Conservation (phyloP, 495 filamentous ascomycete genomes). For the Xylaria castorea region DNA sequence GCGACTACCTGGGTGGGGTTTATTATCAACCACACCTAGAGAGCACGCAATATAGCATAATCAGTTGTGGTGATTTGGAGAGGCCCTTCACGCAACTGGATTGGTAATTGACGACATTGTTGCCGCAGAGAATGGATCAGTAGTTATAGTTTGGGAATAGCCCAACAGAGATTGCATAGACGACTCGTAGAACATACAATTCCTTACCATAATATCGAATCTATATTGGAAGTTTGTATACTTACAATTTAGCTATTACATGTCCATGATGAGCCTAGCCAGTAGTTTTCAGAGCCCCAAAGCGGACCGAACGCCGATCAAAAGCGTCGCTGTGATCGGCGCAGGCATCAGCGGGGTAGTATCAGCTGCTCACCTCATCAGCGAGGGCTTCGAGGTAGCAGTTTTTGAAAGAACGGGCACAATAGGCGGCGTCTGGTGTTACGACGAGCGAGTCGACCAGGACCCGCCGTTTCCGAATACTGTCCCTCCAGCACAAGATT, state of each 20-base stretch:
- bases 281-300: neutral
- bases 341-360: conserved; percentile 73
- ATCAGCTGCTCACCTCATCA: conserved; percentile 66
- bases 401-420: conserved; percentile 68
- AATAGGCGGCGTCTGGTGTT: conserved; percentile 71
- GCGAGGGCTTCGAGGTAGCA: conserved; percentile 63
- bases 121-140: neutral
- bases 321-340: conserved; percentile 69
- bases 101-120: conserved; percentile 15
- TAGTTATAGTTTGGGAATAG: neutral
- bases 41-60: conserved; percentile 28
- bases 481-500: conserved; percentile 46
- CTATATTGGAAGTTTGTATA: neutral
- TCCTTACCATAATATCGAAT: neutral
- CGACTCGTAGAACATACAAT: neutral
- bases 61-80: conserved; percentile 3
- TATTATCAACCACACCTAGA: neutral
- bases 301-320: conserved; percentile 37
- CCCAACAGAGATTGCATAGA: neutral
- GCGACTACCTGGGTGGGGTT: neutral
- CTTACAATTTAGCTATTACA: neutral
- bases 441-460: conserved; percentile 62
- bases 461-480: conserved; percentile 64
- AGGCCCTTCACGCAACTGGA: conserved; percentile 3
- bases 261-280: conserved; percentile 6